Percentiles rank a stretch among this genome's conserved stretches.
These are phyloP conservation scores for Penicillium sp. DNA, from an alignment of 2,329 filamentous ascomycete species.

Conservation along the genomic window DNA sequence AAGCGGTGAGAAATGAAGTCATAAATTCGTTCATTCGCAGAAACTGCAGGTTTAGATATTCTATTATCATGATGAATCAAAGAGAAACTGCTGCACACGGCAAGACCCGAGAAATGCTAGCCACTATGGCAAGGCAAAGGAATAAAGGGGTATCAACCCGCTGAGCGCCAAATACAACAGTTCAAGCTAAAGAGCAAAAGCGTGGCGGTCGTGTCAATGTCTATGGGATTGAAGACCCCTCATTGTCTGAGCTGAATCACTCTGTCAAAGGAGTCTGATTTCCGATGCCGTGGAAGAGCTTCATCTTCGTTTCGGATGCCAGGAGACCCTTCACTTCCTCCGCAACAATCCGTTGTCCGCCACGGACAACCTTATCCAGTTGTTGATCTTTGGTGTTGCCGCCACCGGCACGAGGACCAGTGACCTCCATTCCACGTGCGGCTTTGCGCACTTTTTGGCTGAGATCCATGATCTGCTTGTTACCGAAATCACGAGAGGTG, in stretches of 20 bases:
- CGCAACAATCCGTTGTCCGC: slow-evolving; percentile 56
- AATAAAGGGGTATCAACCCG: slow-evolving; percentile 3
- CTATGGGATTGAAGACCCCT: background rate
- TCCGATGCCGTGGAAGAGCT: slow-evolving; percentile 48
- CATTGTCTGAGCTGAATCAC: slow-evolving; percentile 3
- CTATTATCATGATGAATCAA: slow-evolving; percentile 2
- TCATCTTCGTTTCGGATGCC: slow-evolving; percentile 52
- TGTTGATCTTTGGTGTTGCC: slow-evolving; percentile 43
- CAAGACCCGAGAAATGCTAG: background rate
- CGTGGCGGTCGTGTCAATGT: slow-evolving; percentile 18
- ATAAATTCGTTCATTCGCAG: slow-evolving; percentile 10
- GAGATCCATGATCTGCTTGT: slow-evolving; percentile 86
- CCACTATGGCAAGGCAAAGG: background rate
- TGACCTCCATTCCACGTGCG: slow-evolving; percentile 42
- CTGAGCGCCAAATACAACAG: slow-evolving; percentile 13
- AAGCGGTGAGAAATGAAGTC: background rate
- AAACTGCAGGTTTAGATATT: background rate
- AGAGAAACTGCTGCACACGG: background rate
- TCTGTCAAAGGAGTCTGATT: slow-evolving; percentile 19
- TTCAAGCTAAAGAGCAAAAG: slow-evolving; percentile 1
- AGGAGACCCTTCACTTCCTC: slow-evolving; percentile 51
- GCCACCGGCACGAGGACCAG: slow-evolving; percentile 27
- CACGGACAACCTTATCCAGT: slow-evolving; percentile 54
- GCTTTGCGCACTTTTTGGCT: slow-evolving; percentile 75
- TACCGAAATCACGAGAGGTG: slow-evolving; percentile 88